Conservation (phyloP, 148 eudicot genomes). For the Cornus kousa region DNA sequence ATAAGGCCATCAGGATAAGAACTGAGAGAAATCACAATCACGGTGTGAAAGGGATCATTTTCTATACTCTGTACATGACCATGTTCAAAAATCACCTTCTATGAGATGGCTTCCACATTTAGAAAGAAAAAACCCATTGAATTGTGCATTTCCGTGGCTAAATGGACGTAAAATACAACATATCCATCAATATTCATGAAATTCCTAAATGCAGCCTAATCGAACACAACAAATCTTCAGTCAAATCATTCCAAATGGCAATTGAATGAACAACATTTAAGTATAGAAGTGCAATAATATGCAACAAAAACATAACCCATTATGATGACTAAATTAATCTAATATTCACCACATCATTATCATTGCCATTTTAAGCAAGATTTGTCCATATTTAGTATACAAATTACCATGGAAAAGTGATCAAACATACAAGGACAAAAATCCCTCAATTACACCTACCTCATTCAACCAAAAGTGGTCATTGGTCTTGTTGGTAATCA, state of each 20-base stretch:
- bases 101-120: background rate
- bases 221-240: background rate
- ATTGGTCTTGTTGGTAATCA: conserved; percentile 89
- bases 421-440: background rate
- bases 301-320: no score
- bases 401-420: background rate
- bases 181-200: no score
- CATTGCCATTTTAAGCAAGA: no score
- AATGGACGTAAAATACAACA: background rate
- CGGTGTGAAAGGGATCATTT: background rate
- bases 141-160: no score
- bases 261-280: no score
- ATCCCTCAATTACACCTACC: conserved; percentile 34
- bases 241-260: background rate
- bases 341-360: background rate
- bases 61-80: background rate
- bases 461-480: conserved; percentile 99
- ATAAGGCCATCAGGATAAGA: background rate
- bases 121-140: no score
- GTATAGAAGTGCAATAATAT: no score
- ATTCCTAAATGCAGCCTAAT: background rate
- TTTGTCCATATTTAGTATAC: background rate
- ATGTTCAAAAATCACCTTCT: no score
- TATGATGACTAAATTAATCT: no score
- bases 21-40: background rate